Conservation (phyloP, 371 early-diverging fungal species). For the Rhizomucor pusillus region DNA sequence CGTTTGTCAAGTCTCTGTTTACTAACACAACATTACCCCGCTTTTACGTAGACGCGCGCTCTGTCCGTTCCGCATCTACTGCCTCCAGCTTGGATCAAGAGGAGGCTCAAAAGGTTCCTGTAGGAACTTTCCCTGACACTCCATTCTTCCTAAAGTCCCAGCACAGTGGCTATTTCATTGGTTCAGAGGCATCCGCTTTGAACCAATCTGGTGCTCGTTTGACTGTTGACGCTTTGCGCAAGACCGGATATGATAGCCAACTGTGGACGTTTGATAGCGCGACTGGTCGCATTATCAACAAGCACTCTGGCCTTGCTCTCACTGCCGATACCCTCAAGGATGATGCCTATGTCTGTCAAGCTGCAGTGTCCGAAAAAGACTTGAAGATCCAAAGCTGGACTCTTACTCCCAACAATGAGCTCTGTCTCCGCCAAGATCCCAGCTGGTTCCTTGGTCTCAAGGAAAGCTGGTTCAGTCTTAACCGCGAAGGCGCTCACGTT, state of each 20-base stretch:
- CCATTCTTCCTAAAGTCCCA: conserved; percentile 43
- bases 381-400: conserved; percentile 32
- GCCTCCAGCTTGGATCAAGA: conserved; percentile 35
- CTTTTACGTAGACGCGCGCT: conserved; percentile 28
- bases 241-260: conserved; percentile 40
- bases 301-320: conserved; percentile 50
- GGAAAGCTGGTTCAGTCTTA: conserved; percentile 41
- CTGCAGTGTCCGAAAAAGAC: conserved; percentile 16
- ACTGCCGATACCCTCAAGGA: conserved; percentile 44
- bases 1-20: neutral
- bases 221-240: conserved; percentile 29
- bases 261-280: conserved; percentile 49
- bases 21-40: too few relatives aligned
- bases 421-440: conserved; percentile 36
- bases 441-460: conserved; percentile 50
- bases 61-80: conserved; percentile 28
- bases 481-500: conserved; percentile 42
- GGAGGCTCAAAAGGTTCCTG: conserved; percentile 18
- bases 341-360: conserved; percentile 44
- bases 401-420: conserved; percentile 31
- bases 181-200: conserved; percentile 23
- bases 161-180: conserved; percentile 30
- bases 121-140: conserved; percentile 38
- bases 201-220: conserved; percentile 25
- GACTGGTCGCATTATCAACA: conserved; percentile 41